phyloP scores from a whole-genome alignment of 148 eudicot species.

The Rhododendron mucronatum region DNA sequence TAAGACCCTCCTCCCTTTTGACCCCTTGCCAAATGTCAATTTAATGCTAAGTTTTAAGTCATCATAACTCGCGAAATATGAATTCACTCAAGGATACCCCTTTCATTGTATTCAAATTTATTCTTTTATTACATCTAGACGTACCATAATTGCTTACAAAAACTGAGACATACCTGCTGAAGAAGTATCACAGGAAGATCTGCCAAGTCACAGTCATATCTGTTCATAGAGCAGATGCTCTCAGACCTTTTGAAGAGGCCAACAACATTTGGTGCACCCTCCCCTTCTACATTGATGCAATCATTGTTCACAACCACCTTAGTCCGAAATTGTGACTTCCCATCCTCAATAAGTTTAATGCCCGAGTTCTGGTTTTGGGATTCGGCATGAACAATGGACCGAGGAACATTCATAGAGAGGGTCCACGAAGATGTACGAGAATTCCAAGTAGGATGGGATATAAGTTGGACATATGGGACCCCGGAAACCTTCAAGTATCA shows the following conservation, averaged over 20 bases:
- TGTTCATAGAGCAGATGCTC: conserved; percentile 28
- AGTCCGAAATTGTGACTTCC: conserved; percentile 57
- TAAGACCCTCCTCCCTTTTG: neutral
- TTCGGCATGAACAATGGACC: conserved; percentile 48
- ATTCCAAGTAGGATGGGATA: conserved; percentile 93
- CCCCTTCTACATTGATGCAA: conserved; percentile 79
- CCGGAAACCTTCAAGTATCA: conserved; percentile 46
- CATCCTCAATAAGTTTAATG: conserved; percentile 26
- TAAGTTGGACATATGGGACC: conserved; percentile 71
- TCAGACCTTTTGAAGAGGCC: conserved; percentile 67
- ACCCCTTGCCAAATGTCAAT: neutral
- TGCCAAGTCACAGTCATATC: conserved; percentile 14
- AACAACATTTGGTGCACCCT: conserved; percentile 71
- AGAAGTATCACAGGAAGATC: conserved; percentile 31
- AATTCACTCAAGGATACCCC: neutral
- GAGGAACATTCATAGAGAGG: conserved; percentile 57
- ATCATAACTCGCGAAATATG: neutral
- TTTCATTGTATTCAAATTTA: neutral
- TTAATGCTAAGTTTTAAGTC: neutral
- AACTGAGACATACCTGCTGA: conserved; percentile 58
- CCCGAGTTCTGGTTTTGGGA: conserved; percentile 38
- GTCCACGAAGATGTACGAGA: conserved; percentile 91
- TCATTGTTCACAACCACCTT: conserved; percentile 87
- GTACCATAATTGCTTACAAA: neutral
- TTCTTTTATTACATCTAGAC: neutral